Conservation (phyloP, 2,329 filamentous ascomycete genomes). For the Fusarium fracticaudum region DNA sequence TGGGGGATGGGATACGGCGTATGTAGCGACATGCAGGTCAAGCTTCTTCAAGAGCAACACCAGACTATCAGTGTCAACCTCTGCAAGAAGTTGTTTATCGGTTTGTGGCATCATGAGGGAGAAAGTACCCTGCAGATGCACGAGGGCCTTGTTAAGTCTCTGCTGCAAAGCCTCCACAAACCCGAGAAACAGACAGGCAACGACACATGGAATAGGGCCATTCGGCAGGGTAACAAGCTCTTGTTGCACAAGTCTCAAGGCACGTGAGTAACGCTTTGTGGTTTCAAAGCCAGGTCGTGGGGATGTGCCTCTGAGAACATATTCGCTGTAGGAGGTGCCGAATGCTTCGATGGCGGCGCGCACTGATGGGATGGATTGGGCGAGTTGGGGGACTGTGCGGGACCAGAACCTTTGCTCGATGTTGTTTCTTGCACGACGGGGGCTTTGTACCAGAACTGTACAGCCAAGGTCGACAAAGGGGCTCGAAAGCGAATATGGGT, state of each 20-base stretch:
- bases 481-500: neutral
- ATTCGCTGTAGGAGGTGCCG: slow-evolving; percentile 28
- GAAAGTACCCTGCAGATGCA: slow-evolving; percentile 25
- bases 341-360: slow-evolving; percentile 29
- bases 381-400: slow-evolving; percentile 20
- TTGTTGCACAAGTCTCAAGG: slow-evolving; percentile 21
- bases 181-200: slow-evolving; percentile 31
- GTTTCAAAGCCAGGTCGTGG: neutral
- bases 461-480: slow-evolving; percentile 22
- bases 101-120: slow-evolving; percentile 17
- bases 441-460: slow-evolving; percentile 14
- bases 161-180: slow-evolving; percentile 23
- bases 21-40: slow-evolving; percentile 34
- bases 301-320: slow-evolving; percentile 2
- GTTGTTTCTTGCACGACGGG: slow-evolving; percentile 21
- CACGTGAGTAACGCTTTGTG: slow-evolving; percentile 12
- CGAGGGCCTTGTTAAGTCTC: neutral
- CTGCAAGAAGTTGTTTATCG: neutral
- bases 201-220: slow-evolving; percentile 18
- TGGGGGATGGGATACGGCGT: slow-evolving; percentile 11
- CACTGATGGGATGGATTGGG: slow-evolving; percentile 23
- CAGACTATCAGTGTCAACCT: slow-evolving; percentile 2
- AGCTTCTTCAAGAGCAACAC: slow-evolving; percentile 27
- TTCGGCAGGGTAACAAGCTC: slow-evolving; percentile 21
- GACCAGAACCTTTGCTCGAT: slow-evolving; percentile 33